Evolutionary conservation across 805 yeast genomes (phyloP).

Genomic region (Kuraishia piskuri): DNA sequence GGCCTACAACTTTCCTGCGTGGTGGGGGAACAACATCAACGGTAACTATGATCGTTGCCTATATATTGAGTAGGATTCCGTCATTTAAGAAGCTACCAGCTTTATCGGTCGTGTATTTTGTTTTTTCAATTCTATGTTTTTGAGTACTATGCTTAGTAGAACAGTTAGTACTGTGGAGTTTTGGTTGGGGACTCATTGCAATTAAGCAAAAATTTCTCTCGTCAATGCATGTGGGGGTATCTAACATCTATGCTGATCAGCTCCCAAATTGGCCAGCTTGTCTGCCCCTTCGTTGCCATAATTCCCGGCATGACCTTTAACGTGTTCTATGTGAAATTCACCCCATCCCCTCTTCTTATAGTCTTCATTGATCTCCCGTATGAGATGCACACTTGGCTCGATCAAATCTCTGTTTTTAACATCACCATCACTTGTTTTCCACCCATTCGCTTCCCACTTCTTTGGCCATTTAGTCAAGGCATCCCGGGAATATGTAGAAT

Average conservation of each 20-base stretch:
- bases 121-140: too few relatives aligned
- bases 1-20: slow-evolving; percentile 19
- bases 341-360: slow-evolving; percentile 27
- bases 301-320: slow-evolving; percentile 62
- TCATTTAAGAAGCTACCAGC: background rate
- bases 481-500: slow-evolving; percentile 60
- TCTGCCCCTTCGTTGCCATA: slow-evolving; percentile 78
- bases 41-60: slow-evolving; percentile 10
- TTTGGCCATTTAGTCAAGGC: slow-evolving; percentile 48
- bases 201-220: too few relatives aligned
- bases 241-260: slow-evolving; percentile 15
- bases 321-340: slow-evolving; percentile 44
- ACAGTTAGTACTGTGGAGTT: too few relatives aligned
- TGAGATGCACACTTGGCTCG: slow-evolving; percentile 16
- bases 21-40: slow-evolving; percentile 22
- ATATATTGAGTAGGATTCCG: background rate
- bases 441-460: slow-evolving; percentile 51
- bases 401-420: slow-evolving; percentile 51
- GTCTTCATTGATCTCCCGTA: slow-evolving; percentile 26
- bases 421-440: slow-evolving; percentile 34
- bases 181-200: too few relatives aligned
- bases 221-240: background rate
- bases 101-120: too few relatives aligned
- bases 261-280: slow-evolving; percentile 59
- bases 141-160: too few relatives aligned